Conservation (phyloP, 352 stramenopile species). For the Pythium monospermum region DNA sequence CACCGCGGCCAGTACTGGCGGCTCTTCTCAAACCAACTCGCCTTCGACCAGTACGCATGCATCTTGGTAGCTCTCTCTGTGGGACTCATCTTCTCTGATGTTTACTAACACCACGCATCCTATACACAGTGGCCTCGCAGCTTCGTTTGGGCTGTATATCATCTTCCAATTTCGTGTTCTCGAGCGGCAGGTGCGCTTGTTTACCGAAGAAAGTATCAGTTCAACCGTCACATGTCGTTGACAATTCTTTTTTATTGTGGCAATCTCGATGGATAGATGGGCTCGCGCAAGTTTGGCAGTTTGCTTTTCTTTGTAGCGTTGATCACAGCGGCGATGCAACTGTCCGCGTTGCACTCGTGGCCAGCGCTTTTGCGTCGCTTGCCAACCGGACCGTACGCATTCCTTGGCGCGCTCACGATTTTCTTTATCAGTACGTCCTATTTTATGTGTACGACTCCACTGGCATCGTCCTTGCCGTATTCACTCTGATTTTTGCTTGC, state of each 20-base stretch:
- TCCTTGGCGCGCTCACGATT: conserved; percentile 66
- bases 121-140: conserved; percentile 51
- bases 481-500: neutral
- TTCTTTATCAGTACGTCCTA: conserved; percentile 69
- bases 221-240: neutral
- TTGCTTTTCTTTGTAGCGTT: conserved; percentile 59
- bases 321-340: conserved; percentile 41
- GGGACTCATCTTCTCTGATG: neutral
- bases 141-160: conserved; percentile 75
- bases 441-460: neutral
- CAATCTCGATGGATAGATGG: no score
- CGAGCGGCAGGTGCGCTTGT: conserved; percentile 48
- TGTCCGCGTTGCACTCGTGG: conserved; percentile 37
- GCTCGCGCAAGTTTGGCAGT: conserved; percentile 83
- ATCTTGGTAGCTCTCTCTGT: neutral
- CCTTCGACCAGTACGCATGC: conserved; percentile 62
- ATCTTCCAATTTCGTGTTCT: conserved; percentile 85
- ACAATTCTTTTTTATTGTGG: no score
- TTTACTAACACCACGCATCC: neutral
- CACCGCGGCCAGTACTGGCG: conserved; percentile 63
- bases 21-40: conserved; percentile 59
- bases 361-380: conserved; percentile 35
- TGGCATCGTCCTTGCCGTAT: neutral
- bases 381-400: conserved; percentile 59
- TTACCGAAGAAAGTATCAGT: neutral